Percentiles rank a stretch among this genome's conserved stretches.
Evolutionary conservation across 163 green algal species (phyloP).

Genomic region (Volvox carteri): DNA sequence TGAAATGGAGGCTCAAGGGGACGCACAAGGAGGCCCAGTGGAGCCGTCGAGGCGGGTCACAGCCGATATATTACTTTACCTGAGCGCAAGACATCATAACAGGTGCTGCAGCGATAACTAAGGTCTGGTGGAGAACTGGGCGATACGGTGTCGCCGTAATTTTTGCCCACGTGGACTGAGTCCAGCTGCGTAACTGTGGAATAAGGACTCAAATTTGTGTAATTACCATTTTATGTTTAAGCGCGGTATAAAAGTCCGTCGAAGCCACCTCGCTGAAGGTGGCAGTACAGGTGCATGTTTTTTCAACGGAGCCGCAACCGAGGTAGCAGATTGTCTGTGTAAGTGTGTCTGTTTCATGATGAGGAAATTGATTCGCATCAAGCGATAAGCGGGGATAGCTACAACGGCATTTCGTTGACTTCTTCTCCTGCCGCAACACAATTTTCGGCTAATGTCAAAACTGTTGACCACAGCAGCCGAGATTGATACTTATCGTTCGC

Average conservation of each 20-base stretch:
- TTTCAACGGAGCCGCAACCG: not conserved
- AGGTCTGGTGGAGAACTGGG: too few species aligned
- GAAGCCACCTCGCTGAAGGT: too few species aligned
- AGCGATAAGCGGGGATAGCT: not conserved
- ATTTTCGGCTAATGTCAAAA: not conserved
- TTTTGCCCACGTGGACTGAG: not conserved
- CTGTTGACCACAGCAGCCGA: not conserved
- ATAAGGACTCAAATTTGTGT: not conserved
- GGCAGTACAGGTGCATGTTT: too few species aligned
- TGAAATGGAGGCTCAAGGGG: not conserved
- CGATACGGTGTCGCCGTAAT: too few species aligned
- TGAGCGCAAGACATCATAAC: too few species aligned
- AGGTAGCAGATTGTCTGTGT: slow-evolving; percentile 1
- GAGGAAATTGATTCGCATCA: not conserved
- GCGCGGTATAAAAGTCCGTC: not conserved
- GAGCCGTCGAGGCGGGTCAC: too few species aligned
- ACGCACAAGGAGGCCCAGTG: too few species aligned
- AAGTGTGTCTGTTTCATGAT: not conserved
- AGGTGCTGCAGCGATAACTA: too few species aligned
- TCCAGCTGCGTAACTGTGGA: not conserved
- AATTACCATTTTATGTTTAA: not conserved
- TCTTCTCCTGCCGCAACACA: too few species aligned
- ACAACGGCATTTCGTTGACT: not conserved
- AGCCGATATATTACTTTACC: too few species aligned
- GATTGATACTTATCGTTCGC: not conserved